phyloP scores from a whole-genome alignment of 306 rosid genomes.

The Pachyrhizus erosus region DNA sequence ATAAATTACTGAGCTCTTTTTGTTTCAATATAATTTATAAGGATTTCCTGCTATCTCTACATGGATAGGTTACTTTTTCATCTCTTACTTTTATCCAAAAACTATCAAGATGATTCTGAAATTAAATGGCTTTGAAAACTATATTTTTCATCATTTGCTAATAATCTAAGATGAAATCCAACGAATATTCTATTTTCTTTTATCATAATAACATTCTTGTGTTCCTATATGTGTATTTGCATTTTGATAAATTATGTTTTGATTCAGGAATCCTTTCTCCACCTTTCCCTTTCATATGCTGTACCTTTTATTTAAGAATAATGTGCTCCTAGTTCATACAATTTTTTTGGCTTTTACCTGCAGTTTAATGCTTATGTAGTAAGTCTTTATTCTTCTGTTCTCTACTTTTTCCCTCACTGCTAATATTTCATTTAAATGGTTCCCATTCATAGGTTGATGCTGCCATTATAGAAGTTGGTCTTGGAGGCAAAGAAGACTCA shows the following conservation, averaged over 20 bases:
- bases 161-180: background rate
- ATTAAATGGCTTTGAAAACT: background rate
- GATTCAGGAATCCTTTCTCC: slow-evolving; percentile 8
- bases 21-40: slow-evolving; percentile 24
- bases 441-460: slow-evolving; percentile 66
- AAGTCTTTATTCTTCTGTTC: slow-evolving; percentile 12
- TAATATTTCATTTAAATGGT: slow-evolving; percentile 18
- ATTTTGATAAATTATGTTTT: slow-evolving; percentile 32
- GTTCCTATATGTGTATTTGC: slow-evolving; percentile 5
- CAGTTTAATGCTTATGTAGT: slow-evolving; percentile 9
- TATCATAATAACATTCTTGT: background rate
- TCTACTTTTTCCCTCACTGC: background rate
- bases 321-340: background rate
- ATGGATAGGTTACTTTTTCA: no score
- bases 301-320: slow-evolving; percentile 11
- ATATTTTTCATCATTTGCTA: slow-evolving; percentile 18
- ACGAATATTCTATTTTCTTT: background rate
- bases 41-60: no score
- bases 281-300: slow-evolving; percentile 22
- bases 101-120: background rate
- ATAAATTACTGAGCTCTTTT: background rate
- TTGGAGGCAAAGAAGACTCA: slow-evolving; percentile 72
- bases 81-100: slow-evolving; percentile 9
- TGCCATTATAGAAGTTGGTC: slow-evolving; percentile 81
- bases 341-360: slow-evolving; percentile 12